phyloP scores from a whole-genome alignment of 805 yeast genomes.

The Barnettozyma sucrosica region DNA sequence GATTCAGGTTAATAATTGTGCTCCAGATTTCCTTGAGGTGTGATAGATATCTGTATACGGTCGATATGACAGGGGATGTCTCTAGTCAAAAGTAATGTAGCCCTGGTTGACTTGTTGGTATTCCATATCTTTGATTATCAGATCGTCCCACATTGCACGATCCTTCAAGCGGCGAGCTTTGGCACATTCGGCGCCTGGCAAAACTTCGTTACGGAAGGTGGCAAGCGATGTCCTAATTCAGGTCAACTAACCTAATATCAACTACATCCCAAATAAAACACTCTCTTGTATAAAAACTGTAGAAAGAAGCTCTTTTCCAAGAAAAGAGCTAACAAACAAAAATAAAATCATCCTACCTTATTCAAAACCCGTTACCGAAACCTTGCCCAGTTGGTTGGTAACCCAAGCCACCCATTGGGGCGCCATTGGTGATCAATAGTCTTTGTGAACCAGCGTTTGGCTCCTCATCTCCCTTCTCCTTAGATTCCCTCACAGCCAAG shows the following conservation, averaged over 20 bases:
- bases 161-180: too few relatives aligned
- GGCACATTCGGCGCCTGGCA: too few relatives aligned
- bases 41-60: neutral
- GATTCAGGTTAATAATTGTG: conserved; percentile 15
- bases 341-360: neutral
- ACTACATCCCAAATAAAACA: neutral
- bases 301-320: neutral
- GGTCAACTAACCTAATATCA: neutral
- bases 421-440: conserved; percentile 77
- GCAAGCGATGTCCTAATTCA: neutral
- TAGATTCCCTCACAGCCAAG: conserved; percentile 63
- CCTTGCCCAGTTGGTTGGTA: conserved; percentile 70
- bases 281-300: neutral
- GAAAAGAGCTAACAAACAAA: neutral
- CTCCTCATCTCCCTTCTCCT: conserved; percentile 42
- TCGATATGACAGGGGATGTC: too few relatives aligned
- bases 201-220: too few relatives aligned
- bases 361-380: conserved; percentile 48
- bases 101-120: too few relatives aligned
- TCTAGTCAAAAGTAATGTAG: neutral
- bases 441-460: conserved; percentile 56
- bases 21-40: conserved; percentile 19
- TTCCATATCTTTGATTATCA: too few relatives aligned
- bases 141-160: too few relatives aligned
- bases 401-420: conserved; percentile 43